Base-by-base conservation (phyloP, 306 rosid genomes). In the Inga leiocalycina region DNA sequence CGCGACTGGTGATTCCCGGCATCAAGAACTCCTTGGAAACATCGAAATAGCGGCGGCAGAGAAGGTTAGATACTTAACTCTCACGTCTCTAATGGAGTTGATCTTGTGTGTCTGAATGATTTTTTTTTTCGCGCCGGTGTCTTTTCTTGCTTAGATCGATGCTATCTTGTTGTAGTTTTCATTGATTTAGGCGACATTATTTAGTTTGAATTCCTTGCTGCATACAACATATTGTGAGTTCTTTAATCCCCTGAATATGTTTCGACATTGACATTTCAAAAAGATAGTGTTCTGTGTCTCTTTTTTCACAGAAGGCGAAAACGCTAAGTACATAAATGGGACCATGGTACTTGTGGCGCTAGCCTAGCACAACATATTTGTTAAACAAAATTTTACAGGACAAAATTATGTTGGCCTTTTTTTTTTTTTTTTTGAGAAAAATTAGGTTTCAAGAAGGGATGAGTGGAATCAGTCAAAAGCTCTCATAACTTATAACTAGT, bases 11-110 rank as follows among this genome's bases (percentile, higher is more conserved):
- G 57, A 51, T 4, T 15, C n/a, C 8, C 0, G 17, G 57, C 57
- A 16, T 52, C n/a, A 52, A 52, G 48, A 68, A 68, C 48, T 37
- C 27, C 6, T 1, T 68, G n/a, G 30, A 17, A 37, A 1, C 27
- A 9, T 68, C 22, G 22, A 48, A 68, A 68, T 68, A 27, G 30
- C n/a, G 19, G 1, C 73, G 20, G 6, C 35, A 1, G 27, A 5
- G 20, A 44, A 71, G 76, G 76, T 71, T 45, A 44, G 76, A 11
- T 59, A 59, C 76, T 71, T 71, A 4, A 43, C 57, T 22, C 39
- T 44, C n/a, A 13, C 9, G 14, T 24, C 49, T 22, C n/a, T 30
- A 12, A 2, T 13, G 57, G 57, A 24, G n/a, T 71, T 71, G 1
- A 71, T 71, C 44, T 71, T 45, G 57, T 0, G 20, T 24, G 10